phyloP scores from a whole-genome alignment of 2,329 filamentous ascomycete species.

The Botrytis paeoniae region DNA sequence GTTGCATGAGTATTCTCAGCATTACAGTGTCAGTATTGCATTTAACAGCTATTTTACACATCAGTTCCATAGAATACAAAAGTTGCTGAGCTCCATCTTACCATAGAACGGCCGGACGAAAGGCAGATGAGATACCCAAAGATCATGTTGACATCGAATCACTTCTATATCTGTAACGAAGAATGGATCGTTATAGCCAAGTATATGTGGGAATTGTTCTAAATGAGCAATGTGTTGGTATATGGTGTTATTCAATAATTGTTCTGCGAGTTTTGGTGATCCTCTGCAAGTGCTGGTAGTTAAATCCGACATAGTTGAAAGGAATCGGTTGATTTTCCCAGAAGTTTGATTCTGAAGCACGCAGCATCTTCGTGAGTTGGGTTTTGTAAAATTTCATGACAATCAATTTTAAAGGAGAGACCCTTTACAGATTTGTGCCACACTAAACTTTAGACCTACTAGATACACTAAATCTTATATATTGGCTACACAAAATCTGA shows the following conservation, averaged over 20 bases:
- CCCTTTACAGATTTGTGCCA: background rate
- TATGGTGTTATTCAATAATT: background rate
- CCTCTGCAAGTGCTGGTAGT: background rate
- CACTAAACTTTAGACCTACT: background rate
- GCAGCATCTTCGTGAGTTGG: background rate
- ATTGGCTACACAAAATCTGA: background rate
- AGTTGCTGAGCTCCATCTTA: background rate
- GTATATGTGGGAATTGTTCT: background rate
- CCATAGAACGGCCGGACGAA: background rate
- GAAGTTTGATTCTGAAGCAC: background rate
- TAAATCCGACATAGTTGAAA: background rate
- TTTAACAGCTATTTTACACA: background rate
- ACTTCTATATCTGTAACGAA: background rate
- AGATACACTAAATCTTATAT: background rate
- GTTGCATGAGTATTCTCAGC: background rate
- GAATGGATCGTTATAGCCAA: background rate
- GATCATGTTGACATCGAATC: background rate
- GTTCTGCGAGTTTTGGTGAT: background rate
- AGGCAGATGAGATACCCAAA: background rate
- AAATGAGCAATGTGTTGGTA: background rate
- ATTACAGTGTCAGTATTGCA: background rate
- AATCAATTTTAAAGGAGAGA: background rate
- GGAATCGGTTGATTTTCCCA: background rate
- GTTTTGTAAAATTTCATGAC: background rate
- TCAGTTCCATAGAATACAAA: background rate